Percentiles rank a stretch among this genome's conserved stretches.
These are phyloP conservation scores for Termitomyces sp. DNA, from an alignment of 768 basidiomycete species.

Conservation along the genomic window DNA sequence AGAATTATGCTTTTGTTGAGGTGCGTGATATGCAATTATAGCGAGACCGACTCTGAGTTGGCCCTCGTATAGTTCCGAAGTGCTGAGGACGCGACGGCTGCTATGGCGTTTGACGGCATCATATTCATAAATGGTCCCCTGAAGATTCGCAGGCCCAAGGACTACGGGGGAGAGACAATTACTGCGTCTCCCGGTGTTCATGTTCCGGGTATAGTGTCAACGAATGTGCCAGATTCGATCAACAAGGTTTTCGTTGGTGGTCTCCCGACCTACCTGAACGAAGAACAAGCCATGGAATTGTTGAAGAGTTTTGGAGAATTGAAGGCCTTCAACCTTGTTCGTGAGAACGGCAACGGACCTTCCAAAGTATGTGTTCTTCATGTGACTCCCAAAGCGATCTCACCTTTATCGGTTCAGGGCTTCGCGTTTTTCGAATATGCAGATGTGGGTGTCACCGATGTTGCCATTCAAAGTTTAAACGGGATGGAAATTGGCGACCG, in stretches of 20 bases:
- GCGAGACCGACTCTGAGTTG: constrained; percentile 5
- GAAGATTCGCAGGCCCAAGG: constrained; percentile 96
- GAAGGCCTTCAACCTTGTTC: constrained; percentile 96
- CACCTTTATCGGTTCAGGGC: constrained; percentile 48
- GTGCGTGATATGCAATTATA: constrained; percentile 35
- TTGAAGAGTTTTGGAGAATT: constrained; percentile 97
- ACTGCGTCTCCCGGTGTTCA: constrained; percentile 58
- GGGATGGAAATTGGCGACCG: constrained; percentile 98
- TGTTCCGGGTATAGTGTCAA: constrained; percentile 93
- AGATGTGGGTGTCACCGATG: constrained; percentile 82
- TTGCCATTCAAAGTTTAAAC: constrained; percentile 93
- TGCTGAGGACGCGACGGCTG: constrained; percentile 92
- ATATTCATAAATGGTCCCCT: constrained; percentile 94
- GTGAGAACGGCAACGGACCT: constrained; percentile 83
- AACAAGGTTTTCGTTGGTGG: constrained; percentile 99
- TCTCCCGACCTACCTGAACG: constrained; percentile 90
- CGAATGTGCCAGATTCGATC: constrained; percentile 93
- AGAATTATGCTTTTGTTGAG: constrained; percentile 98
- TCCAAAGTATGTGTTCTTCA: constrained; percentile 60
- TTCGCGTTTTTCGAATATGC: constrained; percentile 99
- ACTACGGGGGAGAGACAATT: constrained; percentile 76
- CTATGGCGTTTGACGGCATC: constrained; percentile 96
- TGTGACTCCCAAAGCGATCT: neutral
- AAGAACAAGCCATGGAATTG: constrained; percentile 97
- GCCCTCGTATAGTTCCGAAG: constrained; percentile 78